Conservation (phyloP, 352 stramenopile species). For the Globisporangium splendens region DNA sequence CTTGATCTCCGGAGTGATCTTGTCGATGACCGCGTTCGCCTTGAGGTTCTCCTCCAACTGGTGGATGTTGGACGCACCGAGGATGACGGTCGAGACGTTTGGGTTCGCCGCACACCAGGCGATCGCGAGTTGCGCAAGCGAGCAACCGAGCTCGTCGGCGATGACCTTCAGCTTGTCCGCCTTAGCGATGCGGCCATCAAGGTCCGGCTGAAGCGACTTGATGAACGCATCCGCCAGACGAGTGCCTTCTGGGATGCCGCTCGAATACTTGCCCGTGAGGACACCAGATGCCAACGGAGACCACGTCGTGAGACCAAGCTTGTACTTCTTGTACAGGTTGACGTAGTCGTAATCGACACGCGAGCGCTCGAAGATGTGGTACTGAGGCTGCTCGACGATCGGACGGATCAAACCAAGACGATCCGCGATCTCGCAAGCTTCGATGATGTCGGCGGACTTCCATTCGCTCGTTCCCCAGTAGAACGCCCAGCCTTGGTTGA, state of each 20-base stretch:
- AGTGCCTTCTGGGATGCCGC: slow-evolving; percentile 23
- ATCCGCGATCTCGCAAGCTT: slow-evolving; percentile 38
- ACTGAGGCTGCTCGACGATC: slow-evolving; percentile 49
- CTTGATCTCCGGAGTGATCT: too few species aligned
- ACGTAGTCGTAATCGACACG: slow-evolving; percentile 50
- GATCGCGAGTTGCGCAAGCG: slow-evolving; percentile 2
- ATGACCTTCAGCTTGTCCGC: slow-evolving; percentile 17
- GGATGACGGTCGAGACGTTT: too few species aligned
- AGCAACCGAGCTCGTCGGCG: slow-evolving; percentile 10
- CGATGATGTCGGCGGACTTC: slow-evolving; percentile 40
- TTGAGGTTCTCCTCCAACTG: too few species aligned
- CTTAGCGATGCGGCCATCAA: slow-evolving; percentile 11
- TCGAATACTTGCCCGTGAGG: slow-evolving; percentile 59
- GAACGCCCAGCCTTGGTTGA: slow-evolving; percentile 33
- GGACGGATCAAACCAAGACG: slow-evolving; percentile 21
- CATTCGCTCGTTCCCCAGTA: slow-evolving; percentile 55
- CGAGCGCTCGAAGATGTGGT: slow-evolving; percentile 52
- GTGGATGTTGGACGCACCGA: too few species aligned
- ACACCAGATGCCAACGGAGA: slow-evolving; percentile 41
- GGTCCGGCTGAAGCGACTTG: slow-evolving; percentile 16
- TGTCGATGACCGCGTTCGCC: too few species aligned
- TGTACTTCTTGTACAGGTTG: slow-evolving; percentile 49
- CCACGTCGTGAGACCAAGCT: slow-evolving; percentile 48
- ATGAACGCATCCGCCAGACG: slow-evolving; percentile 11
- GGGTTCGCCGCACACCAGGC: too few species aligned